Percentiles rank a stretch among this genome's conserved stretches.
phyloP scores from a whole-genome alignment of 1,284 basidiomycete species.

The Boletus austroedulis region DNA sequence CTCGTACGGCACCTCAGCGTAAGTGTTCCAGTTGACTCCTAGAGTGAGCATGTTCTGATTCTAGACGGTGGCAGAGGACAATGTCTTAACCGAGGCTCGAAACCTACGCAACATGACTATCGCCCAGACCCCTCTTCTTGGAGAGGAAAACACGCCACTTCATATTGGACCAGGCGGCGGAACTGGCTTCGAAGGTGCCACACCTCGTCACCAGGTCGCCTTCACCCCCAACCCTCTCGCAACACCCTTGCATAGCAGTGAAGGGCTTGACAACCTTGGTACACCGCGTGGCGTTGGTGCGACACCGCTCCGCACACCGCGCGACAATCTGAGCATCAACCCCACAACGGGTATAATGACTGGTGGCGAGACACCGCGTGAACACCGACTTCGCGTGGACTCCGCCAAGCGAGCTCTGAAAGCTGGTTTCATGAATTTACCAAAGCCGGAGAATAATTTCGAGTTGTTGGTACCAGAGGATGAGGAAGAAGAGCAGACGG shows the following conservation, averaged over 20 bases:
- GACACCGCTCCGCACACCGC: slow-evolving; percentile 88
- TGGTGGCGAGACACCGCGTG: slow-evolving; percentile 73
- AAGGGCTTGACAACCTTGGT: slow-evolving; percentile 46
- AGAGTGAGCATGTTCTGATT: slow-evolving; percentile 12
- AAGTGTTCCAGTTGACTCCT: slow-evolving; percentile 37
- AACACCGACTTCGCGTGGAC: slow-evolving; percentile 60
- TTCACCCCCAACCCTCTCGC: slow-evolving; percentile 96
- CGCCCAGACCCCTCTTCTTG: slow-evolving; percentile 91
- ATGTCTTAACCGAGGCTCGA: slow-evolving; percentile 90
- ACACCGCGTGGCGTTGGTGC: slow-evolving; percentile 66
- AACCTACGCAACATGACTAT: slow-evolving; percentile 92
- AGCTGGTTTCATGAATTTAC: slow-evolving; percentile 81
- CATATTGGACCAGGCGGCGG: slow-evolving; percentile 70
- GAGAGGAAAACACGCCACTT: slow-evolving; percentile 94
- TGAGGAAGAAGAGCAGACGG: slow-evolving; percentile 58
- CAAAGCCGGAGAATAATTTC: slow-evolving; percentile 96
- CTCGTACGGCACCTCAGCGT: slow-evolving; percentile 89
- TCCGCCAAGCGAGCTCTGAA: slow-evolving; percentile 73
- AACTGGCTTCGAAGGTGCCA: slow-evolving; percentile 89
- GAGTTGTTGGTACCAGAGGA: slow-evolving; percentile 91
- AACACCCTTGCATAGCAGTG: slow-evolving; percentile 65
- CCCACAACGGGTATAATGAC: slow-evolving; percentile 54
- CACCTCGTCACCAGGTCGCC: slow-evolving; percentile 81
- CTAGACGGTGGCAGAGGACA: slow-evolving; percentile 64
- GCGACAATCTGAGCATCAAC: slow-evolving; percentile 91